Conservation (phyloP, 1,139 yeast genomes). For the Eremothecium coryli region DNA sequence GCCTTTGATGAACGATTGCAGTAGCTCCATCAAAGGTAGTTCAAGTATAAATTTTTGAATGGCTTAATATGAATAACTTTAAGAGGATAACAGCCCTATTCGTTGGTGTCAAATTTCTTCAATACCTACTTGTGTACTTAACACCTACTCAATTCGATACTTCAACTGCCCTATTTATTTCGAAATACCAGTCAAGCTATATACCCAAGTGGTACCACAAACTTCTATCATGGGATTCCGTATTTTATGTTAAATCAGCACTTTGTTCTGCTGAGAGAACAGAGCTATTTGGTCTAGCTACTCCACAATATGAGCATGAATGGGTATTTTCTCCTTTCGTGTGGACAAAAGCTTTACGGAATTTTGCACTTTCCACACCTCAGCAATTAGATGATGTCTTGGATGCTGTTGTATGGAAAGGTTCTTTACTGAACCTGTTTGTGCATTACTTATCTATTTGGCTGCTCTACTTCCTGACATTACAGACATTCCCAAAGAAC, state of each 20-base stretch:
- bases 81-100: constrained; percentile 24
- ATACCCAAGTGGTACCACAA: constrained; percentile 34
- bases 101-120: constrained; percentile 31
- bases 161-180: constrained; percentile 34
- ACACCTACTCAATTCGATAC: constrained; percentile 44
- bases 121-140: constrained; percentile 33
- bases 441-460: constrained; percentile 45
- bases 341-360: constrained; percentile 53
- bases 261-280: neutral
- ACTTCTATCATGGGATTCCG: constrained; percentile 77
- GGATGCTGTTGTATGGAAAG: constrained; percentile 36
- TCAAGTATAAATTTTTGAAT: no score
- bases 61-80: no score
- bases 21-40: no score
- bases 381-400: constrained; percentile 5
- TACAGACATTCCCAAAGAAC: constrained; percentile 28
- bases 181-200: constrained; percentile 9
- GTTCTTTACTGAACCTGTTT: constrained; percentile 42
- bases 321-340: constrained; percentile 70
- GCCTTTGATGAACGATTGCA: no score
- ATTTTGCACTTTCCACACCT: constrained; percentile 1
- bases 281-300: constrained; percentile 26
- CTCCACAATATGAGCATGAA: constrained; percentile 69
- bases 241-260: constrained; percentile 48
- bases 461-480: constrained; percentile 45